Evolutionary conservation across 148 eudicot species (phyloP), one percentile per base, ranked within the genome.

Genomic region (Suaeda aralocaspica): DNA sequence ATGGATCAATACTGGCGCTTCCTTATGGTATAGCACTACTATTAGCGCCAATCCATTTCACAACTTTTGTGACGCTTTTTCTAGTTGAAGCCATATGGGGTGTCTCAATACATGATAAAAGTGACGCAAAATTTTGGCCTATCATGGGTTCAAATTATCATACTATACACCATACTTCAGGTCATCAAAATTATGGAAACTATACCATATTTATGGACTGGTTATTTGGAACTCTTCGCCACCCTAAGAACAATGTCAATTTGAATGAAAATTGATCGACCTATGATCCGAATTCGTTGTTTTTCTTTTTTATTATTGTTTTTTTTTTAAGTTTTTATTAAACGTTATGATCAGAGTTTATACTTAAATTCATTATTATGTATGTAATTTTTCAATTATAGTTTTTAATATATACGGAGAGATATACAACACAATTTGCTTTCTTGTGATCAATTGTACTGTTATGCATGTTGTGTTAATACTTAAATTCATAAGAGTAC

Each of bases 131-230:
- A 41, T 19, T 18, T 44, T 76, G 79, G 79, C 79, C 74, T 36
- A 28, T 76, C 9, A 64, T 76, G 79, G 65, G 64, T 30, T 45
- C 79, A 25, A 22, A 50, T 7, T 76, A 76, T 36, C 79, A 76
- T 71, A 76, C 79, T 9, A n/a, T 70, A 29, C 79, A 76, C 48
- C 79, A 76, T 29, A 70, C 74, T 1, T 55, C 66, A 1, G 34
- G 66, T 56, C 79, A 50, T 50, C 55, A 56, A 18, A 76, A 71
- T 41, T 71, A 53, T 55, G 75, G 79, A 58, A 71, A 76, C 21
- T 71, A 56, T 34, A 71, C 75, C 31, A 49, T 65, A 6, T 49
- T 64, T 28, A 65, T 76, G 75, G 79, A 76, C 44, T 58, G 68
- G 13, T 13, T 76, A 6, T 71, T 71, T 50, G 79, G 79, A 4